Base-by-base conservation (phyloP, 2,329 filamentous ascomycete species). In the Alternaria burnsii region DNA sequence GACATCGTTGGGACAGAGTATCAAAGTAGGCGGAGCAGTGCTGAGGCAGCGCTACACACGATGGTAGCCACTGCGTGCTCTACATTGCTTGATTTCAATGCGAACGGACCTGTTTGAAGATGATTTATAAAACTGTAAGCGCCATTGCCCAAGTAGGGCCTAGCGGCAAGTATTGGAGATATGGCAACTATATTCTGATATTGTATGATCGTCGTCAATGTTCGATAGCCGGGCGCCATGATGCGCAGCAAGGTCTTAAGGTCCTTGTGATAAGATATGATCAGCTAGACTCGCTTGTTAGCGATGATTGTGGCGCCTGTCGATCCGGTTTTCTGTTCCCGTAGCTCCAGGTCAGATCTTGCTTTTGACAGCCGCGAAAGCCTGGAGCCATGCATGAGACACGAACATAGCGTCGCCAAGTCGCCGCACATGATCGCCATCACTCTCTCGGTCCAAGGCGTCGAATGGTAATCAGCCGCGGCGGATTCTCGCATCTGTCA, bases 121-220 rank as follows among this genome's bases (percentile, higher is more conserved):
- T 24, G 24, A 26, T 38, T 50, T 28, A 48, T 52, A 36, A 63
- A 50, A 55, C 52, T 36, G 26, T 14, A 24, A 44, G 22, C 28
- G 26, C 22, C 12, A 30, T 40, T 32, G 34, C 46, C 30, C 53
- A 44, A 38, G 52, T 22, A 22, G 53, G 47, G 52, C 7, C 28
- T 55, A 34, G 54, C 56, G 26, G 50, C 51, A 51, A 28, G 43
- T 58, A 58, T 62, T 62, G 56, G 48, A 55, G 65, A 63, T 63
- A 36, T 63, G 57, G 63, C 63, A 64, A 24, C 54, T 52, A 61
- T 62, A 59, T 50, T 57, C 58, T 53, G 59, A 60, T 66, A 59
- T 36, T 58, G 52, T 62, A 58, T 59, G 66, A 66, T 68, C 64
- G 64, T 51, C 64, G 59, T 59, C 62, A 52, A 54, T 34, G 30